A percentile compares a stretch with the other conserved stretches of the same genome.
Evolutionary conservation across 2,329 filamentous ascomycete species (phyloP).

Genomic region (Penicillium capsulatum): DNA sequence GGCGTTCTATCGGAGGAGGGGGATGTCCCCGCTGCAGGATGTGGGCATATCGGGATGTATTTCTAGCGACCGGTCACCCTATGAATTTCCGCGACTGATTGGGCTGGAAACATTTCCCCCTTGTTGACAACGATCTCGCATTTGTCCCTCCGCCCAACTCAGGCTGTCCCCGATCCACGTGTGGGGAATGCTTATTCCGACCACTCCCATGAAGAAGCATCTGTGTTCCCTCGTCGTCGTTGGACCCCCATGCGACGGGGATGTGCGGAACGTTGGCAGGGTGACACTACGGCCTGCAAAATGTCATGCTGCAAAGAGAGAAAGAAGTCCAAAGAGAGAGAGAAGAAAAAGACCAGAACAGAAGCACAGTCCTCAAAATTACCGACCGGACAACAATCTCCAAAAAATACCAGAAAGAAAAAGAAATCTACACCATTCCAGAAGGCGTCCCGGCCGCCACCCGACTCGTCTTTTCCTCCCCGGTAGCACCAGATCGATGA

Average conservation of each 20-base stretch:
- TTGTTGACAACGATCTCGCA: slow-evolving; percentile 5
- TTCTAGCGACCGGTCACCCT: slow-evolving; percentile 14
- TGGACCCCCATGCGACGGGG: too few species aligned
- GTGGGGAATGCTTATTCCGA: slow-evolving; percentile 28
- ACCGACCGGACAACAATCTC: too few species aligned
- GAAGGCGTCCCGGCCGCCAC: slow-evolving; percentile 4
- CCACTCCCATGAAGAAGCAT: slow-evolving; percentile 4
- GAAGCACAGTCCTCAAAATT: too few species aligned
- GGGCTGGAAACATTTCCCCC: slow-evolving; percentile 26
- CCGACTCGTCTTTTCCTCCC: slow-evolving; percentile 2
- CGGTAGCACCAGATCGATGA: slow-evolving; percentile 8
- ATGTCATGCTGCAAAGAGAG: too few species aligned
- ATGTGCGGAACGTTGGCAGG: too few species aligned
- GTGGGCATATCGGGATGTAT: slow-evolving; percentile 16
- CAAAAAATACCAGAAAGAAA: too few species aligned
- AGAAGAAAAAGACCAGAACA: too few species aligned
- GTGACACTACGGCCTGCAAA: not conserved
- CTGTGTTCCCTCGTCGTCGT: not conserved
- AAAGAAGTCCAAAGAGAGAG: not conserved
- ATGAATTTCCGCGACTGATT: slow-evolving; percentile 23
- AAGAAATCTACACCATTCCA: slow-evolving; percentile 15
- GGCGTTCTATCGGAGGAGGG: slow-evolving; percentile 12
- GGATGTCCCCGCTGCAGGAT: slow-evolving; percentile 12
- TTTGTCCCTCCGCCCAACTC: slow-evolving; percentile 12
- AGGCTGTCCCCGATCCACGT: slow-evolving; percentile 20